Evolutionary conservation across 192 early-diverging fungal genomes (phyloP), one percentile per base, ranked within the genome.

Genomic region (Gigaspora rosea): DNA sequence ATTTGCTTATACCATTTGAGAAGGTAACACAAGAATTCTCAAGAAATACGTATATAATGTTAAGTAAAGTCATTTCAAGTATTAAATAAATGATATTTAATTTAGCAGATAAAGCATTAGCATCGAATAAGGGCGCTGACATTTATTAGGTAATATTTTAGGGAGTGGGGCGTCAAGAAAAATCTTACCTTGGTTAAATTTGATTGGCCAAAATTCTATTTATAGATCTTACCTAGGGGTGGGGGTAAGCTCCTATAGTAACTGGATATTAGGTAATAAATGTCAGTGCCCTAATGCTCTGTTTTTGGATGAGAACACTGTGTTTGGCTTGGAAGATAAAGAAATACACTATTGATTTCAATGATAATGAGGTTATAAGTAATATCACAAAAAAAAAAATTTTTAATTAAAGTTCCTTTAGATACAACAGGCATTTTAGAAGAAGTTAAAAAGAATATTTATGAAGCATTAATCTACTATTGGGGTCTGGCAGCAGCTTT

Each of bases 291-390:
- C n/a, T n/a, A n/a, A n/a, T 33, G 12, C 27, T 33, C 33, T 35
- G 12, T 64, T 64, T 16, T 64, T 16, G 33, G 12, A 41, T 64
- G 35, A 64, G 11, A 41, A 33, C 35, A 64, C 62, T 15, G 35
- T 41, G 4, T 36, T 33, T 46, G 8, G 15, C 1, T 64, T 33
- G 8, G 15, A 36, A 64, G 35, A 11, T 15, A 1, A 8, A 36
- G 15, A 36, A 41, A 4, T 15, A 64, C 15, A 9, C 33, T 64
- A 33, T 18, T 36, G 12, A 64, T 6, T 36, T 64, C 35, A 13
- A 64, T 46, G 35, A 64, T 64, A 2, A 64, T 41, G 35, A 64
- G 35, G 62, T 64, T 41, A 36, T 64, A 64, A 64, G 62, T 41
- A 64, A 64, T 41, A 36, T 36, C 35, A 36, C 35, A 64, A 64